Conservation (phyloP, 495 filamentous ascomycete species). For the Penicillium soppii region DNA sequence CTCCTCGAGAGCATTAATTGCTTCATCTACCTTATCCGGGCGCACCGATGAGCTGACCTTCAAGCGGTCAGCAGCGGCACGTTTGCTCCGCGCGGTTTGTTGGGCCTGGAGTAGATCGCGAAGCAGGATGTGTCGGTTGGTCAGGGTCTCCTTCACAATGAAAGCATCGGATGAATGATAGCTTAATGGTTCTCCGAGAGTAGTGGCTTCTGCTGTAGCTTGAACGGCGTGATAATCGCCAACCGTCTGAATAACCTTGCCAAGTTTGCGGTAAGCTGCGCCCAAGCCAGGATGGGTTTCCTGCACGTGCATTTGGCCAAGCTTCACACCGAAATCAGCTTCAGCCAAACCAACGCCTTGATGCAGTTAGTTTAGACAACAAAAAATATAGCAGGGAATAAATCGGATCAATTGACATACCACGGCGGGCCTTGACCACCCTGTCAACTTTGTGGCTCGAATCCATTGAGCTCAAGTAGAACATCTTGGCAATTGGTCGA, state of each 20-base stretch:
- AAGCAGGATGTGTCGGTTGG: conserved; percentile 97
- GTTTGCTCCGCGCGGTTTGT: conserved; percentile 72
- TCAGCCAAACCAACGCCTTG: conserved; percentile 88
- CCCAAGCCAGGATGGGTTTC: conserved; percentile 86
- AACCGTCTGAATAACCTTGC: conserved; percentile 85
- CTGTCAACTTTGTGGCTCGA: conserved; percentile 92
- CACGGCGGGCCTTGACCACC: conserved; percentile 87
- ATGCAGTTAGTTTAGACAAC: conserved; percentile 9
- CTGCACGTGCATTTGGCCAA: conserved; percentile 79
- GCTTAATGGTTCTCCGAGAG: conserved; percentile 86
- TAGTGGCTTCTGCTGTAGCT: conserved; percentile 94
- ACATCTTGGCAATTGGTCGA: conserved; percentile 87
- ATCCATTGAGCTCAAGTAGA: conserved; percentile 95
- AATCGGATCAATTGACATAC: conserved; percentile 49
- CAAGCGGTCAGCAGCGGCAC: conserved; percentile 81
- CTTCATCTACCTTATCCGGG: conserved; percentile 94
- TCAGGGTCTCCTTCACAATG: conserved; percentile 98
- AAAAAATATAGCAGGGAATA: neutral
- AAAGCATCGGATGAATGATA: conserved; percentile 97
- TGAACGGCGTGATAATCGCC: conserved; percentile 98
- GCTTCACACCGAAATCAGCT: conserved; percentile 87
- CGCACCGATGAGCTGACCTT: conserved; percentile 80
- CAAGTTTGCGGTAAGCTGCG: conserved; percentile 91
- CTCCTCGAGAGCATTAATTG: conserved; percentile 83
- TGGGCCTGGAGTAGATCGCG: conserved; percentile 90